phyloP scores from a whole-genome alignment of 306 rosid genomes.

The Cicer arietinum region DNA sequence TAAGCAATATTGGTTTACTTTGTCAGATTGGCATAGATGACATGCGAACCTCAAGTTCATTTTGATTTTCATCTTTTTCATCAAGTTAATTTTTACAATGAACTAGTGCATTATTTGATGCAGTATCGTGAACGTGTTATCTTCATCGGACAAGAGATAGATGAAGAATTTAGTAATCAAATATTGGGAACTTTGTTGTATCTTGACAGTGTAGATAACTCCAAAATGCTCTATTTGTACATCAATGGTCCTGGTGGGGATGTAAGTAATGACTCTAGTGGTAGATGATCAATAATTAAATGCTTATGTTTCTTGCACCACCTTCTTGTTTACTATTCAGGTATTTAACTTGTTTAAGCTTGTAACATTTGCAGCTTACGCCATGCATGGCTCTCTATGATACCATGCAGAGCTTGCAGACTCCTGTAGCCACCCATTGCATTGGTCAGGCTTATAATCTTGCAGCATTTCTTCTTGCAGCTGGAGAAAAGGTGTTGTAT shows the following conservation, averaged over 20 bases:
- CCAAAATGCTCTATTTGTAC: constrained; percentile 75
- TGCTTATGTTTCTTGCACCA: constrained; percentile 29
- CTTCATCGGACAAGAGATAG: constrained; percentile 79
- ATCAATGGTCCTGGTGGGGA: constrained; percentile 98
- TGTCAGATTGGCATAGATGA: constrained; percentile 15
- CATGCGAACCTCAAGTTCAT: constrained; percentile 31
- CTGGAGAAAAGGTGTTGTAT: constrained; percentile 83
- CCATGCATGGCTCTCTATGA: constrained; percentile 90
- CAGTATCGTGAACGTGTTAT: constrained; percentile 94
- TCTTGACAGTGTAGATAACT: constrained; percentile 77
- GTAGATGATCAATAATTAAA: constrained; percentile 33
- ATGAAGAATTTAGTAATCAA: constrained; percentile 94
- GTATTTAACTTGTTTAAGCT: constrained; percentile 39
- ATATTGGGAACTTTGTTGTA: constrained; percentile 89
- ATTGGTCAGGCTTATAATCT: constrained; percentile 82
- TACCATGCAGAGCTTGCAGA: constrained; percentile 89
- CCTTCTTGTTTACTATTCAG: constrained; percentile 29
- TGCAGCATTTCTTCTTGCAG: constrained; percentile 86
- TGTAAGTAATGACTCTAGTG: constrained; percentile 60
- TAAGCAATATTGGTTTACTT: constrained; percentile 28
- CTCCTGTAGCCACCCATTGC: constrained; percentile 85
- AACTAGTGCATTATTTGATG: constrained; percentile 48
- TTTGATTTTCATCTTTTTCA: constrained; percentile 24
- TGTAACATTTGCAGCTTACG: constrained; percentile 75
- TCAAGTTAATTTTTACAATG: constrained; percentile 39